Base-by-base conservation (phyloP, 2,329 filamentous ascomycete species). In the Neopestalotiopsis sp. region DNA sequence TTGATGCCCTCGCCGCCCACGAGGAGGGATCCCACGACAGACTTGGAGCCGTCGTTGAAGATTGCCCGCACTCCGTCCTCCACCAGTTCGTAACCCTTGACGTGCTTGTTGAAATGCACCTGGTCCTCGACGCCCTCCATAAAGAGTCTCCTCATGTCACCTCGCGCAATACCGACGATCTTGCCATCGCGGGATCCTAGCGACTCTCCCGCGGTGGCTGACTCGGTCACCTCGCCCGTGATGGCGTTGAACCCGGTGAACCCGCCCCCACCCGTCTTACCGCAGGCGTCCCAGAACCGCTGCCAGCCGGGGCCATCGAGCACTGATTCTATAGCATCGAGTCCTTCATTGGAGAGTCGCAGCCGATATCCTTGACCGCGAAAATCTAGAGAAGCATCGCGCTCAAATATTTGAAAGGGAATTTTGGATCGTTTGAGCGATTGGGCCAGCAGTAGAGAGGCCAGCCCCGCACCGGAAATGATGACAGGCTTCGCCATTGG, bases 311-410 rank as follows among this genome's bases (percentile, higher is more conserved):
- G 77, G 0, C 83, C 78, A 9, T 83, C 80, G 2, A 91, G 84
- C 0, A 87, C 88, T 0, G 84, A 81, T 72, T 91, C 88, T 67
- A 91, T 88, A 28, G 89, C 88, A 72, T 89, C 85, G 1, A 91
- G 80, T 0, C 88, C 88, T 72, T 89, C 83, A 0, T 76, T 66
- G 0, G 87, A 90, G 2, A 91, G 82, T 13, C 89, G 86, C 6
- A 91, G 80, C 2, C 89, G 80, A 77, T 91, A 91, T 0, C 89
- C 89, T 74, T 91, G 89, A 0, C 85, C 88, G 59, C 89, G 88
- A 72, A 88, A 89, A 1, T 74, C 69, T 61, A 85, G 79, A 0
- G 82, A 84, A 0, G 76, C 70, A 70, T 89, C 86, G 57, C 86
- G 86, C 77, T 91, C 88, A 73, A 86, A 90, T 58, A 90, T 84